phyloP scores from a whole-genome alignment of 306 rosid species.

The Mimosa bimucronata region DNA sequence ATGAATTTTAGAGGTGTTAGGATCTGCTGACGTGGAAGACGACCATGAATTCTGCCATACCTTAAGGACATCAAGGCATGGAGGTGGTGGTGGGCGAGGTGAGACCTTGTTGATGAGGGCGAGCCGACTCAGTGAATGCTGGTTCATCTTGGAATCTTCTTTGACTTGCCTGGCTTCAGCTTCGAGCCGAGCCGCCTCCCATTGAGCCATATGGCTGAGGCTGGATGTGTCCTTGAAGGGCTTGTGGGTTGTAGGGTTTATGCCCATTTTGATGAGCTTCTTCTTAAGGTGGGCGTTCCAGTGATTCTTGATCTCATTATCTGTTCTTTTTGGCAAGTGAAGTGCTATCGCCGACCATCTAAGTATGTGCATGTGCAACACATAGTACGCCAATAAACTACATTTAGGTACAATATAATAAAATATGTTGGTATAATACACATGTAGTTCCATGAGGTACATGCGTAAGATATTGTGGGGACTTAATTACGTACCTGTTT shows the following conservation, averaged over 20 bases:
- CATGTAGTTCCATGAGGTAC: neutral
- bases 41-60: slow-evolving; percentile 59
- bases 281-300: neutral
- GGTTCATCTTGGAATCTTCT: neutral
- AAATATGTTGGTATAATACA: neutral
- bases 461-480: neutral
- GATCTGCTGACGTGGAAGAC: slow-evolving; percentile 30
- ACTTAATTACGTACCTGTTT: slow-evolving; percentile 42
- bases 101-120: slow-evolving; percentile 42
- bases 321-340: neutral
- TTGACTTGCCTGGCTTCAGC: neutral
- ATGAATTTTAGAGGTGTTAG: slow-evolving; percentile 10
- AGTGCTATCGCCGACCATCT: neutral
- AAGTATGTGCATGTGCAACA: neutral
- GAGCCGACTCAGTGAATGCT: slow-evolving; percentile 24
- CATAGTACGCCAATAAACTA: neutral
- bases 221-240: neutral
- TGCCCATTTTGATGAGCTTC: neutral
- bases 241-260: neutral
- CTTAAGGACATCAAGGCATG: slow-evolving; percentile 54
- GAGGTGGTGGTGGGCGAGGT: slow-evolving; percentile 35
- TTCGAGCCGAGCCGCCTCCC: neutral
- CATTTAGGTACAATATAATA: neutral
- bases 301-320: neutral
- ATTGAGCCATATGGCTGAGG: neutral